A percentile compares a stretch with the other conserved stretches of the same genome.
Conservation (phyloP, 208 protist species). For the Borovskyia barvae region DNA sequence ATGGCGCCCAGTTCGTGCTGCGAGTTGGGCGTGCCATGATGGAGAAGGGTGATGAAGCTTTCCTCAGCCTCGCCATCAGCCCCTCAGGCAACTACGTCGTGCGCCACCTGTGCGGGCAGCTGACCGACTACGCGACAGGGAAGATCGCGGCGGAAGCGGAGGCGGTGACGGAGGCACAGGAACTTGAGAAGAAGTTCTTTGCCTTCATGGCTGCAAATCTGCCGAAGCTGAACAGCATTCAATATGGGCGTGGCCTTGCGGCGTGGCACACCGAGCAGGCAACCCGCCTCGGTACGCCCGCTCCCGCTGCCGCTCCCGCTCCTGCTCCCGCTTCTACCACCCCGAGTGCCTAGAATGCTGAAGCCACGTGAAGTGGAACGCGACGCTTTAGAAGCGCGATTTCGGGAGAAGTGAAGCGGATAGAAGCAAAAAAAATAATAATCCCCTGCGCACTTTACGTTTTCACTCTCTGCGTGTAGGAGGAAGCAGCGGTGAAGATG, state of each 20-base stretch:
- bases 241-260: slow-evolving; percentile 31
- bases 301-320: too few relatives aligned
- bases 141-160: slow-evolving; percentile 21
- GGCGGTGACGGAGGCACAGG: slow-evolving; percentile 35
- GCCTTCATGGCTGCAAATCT: slow-evolving; percentile 21
- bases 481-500: too few relatives aligned
- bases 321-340: not conserved
- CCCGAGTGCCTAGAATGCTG: not conserved
- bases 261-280: slow-evolving; percentile 26
- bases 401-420: too few relatives aligned
- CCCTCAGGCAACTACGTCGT: slow-evolving; percentile 84
- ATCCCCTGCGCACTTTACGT: too few relatives aligned
- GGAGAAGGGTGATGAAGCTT: slow-evolving; percentile 32
- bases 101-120: slow-evolving; percentile 48
- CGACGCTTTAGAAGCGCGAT: too few relatives aligned
- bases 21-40: slow-evolving; percentile 51
- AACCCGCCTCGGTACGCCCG: slow-evolving; percentile 8
- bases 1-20: slow-evolving; percentile 44
- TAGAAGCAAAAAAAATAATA: too few relatives aligned
- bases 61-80: slow-evolving; percentile 47
- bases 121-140: slow-evolving; percentile 52
- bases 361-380: not conserved
- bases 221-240: slow-evolving; percentile 20
- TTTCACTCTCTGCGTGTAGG: too few relatives aligned
- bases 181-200: slow-evolving; percentile 46